phyloP scores from a whole-genome alignment of 495 filamentous ascomycete species.

The Neohortaea acidophila region DNA sequence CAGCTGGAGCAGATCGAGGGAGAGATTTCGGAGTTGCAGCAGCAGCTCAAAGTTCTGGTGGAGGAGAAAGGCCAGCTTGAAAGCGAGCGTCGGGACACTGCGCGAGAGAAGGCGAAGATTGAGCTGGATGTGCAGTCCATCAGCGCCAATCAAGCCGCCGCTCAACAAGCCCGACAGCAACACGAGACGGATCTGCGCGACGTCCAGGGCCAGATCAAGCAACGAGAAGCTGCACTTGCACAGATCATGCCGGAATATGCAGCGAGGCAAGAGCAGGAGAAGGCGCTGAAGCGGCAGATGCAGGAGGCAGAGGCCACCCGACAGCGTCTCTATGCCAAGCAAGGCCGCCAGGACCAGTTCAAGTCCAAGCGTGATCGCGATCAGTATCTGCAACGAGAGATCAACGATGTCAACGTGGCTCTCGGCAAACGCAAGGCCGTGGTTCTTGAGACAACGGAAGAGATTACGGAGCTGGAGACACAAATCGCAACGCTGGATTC shows the following conservation, averaged over 20 bases:
- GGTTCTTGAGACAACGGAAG: slow-evolving; percentile 65
- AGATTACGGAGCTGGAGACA: slow-evolving; percentile 57
- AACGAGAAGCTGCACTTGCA: slow-evolving; percentile 60
- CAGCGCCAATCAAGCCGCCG: slow-evolving; percentile 62
- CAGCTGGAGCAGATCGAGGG: slow-evolving; percentile 62
- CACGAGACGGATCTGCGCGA: slow-evolving; percentile 59
- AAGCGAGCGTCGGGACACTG: slow-evolving; percentile 69
- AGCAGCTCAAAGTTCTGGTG: slow-evolving; percentile 69
- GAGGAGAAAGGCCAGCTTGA: slow-evolving; percentile 83
- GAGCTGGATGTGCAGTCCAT: slow-evolving; percentile 74
- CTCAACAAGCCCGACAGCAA: slow-evolving; percentile 49
- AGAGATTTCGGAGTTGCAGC: slow-evolving; percentile 60
- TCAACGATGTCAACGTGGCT: slow-evolving; percentile 62
- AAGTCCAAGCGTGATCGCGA: slow-evolving; percentile 79
- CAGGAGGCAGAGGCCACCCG: slow-evolving; percentile 59
- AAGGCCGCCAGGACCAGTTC: slow-evolving; percentile 79
- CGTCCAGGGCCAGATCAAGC: slow-evolving; percentile 58
- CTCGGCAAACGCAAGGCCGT: slow-evolving; percentile 68
- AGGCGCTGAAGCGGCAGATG: slow-evolving; percentile 48
- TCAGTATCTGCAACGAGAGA: slow-evolving; percentile 61
- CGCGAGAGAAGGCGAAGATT: slow-evolving; percentile 60
- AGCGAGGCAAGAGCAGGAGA: slow-evolving; percentile 56
- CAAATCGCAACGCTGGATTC: slow-evolving; percentile 57
- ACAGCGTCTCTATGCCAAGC: slow-evolving; percentile 80
- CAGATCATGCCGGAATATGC: slow-evolving; percentile 61